A percentile compares a stretch with the other conserved stretches of the same genome.
These are phyloP conservation scores for Narthecium ossifragum DNA, from an alignment of 106 monocot species.

Conservation along the genomic window DNA sequence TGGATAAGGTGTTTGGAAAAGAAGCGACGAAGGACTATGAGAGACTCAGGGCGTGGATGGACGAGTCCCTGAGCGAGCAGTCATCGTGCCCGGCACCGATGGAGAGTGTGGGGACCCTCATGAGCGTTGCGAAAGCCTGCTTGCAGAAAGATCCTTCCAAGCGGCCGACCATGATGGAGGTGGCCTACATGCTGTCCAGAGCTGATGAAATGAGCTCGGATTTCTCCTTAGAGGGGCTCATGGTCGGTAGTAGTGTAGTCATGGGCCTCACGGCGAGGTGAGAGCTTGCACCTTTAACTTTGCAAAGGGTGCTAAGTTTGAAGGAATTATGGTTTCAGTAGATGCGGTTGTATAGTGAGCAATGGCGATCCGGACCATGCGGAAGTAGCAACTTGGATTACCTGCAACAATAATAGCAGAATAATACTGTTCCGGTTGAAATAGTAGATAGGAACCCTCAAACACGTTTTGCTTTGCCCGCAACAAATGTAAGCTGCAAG, in stretches of 20 bases:
- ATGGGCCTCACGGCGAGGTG: too few relatives aligned
- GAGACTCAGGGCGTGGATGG: conserved; percentile 47
- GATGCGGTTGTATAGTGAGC: too few relatives aligned
- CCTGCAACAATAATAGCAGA: too few relatives aligned
- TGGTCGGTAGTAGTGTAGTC: conserved; percentile 18
- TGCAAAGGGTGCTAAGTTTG: too few relatives aligned
- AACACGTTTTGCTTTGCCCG: too few relatives aligned
- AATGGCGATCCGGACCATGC: too few relatives aligned
- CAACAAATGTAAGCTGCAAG: too few relatives aligned
- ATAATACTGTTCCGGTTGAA: too few relatives aligned
- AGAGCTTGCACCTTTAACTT: too few relatives aligned
- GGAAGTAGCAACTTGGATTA: too few relatives aligned
- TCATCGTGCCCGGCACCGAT: conserved; percentile 15
- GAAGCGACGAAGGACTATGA: conserved; percentile 18
- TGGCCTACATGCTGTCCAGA: conserved; percentile 57
- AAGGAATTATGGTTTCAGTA: too few relatives aligned
- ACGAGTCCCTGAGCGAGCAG: conserved; percentile 29
- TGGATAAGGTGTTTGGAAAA: conserved; percentile 22
- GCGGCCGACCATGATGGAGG: conserved; percentile 82
- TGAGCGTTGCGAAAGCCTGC: conserved; percentile 52
- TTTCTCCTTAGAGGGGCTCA: conserved; percentile 39
- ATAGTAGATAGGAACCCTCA: too few relatives aligned
- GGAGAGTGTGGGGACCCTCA: conserved; percentile 43
- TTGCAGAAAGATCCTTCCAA: conserved; percentile 53
- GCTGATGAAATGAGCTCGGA: conserved; percentile 48